A percentile compares a stretch with the other conserved stretches of the same genome.
Conservation (phyloP, 352 stramenopile genomes). For the Phytophthora brassicae region DNA sequence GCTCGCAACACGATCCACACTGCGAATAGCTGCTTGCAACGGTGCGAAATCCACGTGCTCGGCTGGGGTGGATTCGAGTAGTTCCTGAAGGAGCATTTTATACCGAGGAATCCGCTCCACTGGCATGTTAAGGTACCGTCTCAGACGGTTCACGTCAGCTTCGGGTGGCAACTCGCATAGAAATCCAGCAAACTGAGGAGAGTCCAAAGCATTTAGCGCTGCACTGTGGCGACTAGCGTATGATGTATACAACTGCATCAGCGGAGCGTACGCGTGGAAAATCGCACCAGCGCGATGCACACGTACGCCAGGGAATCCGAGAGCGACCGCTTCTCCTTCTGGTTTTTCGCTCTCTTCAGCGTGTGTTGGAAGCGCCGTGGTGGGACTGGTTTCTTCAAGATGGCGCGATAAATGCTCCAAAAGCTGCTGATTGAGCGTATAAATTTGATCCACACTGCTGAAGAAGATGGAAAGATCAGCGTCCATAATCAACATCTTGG, state of each 20-base stretch:
- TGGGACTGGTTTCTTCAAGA: slow-evolving; percentile 57
- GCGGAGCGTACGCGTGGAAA: slow-evolving; percentile 82
- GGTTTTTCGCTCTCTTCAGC: slow-evolving; percentile 2
- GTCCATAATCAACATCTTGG: slow-evolving; percentile 74
- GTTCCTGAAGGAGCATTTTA: slow-evolving; percentile 79
- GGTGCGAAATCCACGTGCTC: slow-evolving; percentile 77
- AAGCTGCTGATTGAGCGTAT: slow-evolving; percentile 86
- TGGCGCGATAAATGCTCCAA: slow-evolving; percentile 84
- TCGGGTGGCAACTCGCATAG: slow-evolving; percentile 72
- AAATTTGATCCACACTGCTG: slow-evolving; percentile 87
- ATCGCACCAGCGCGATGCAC: slow-evolving; percentile 67
- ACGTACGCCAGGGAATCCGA: slow-evolving; percentile 12
- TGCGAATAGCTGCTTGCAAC: slow-evolving; percentile 72
- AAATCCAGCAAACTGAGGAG: slow-evolving; percentile 72
- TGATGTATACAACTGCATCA: slow-evolving; percentile 86
- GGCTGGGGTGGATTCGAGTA: slow-evolving; percentile 62
- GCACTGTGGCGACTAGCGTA: slow-evolving; percentile 82
- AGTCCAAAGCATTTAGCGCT: slow-evolving; percentile 68
- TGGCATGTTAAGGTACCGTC: slow-evolving; percentile 85
- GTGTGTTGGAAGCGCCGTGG: slow-evolving; percentile 22
- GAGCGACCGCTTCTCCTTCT: slow-evolving; percentile 5
- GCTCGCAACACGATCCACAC: slow-evolving; percentile 69
- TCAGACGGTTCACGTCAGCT: slow-evolving; percentile 57
- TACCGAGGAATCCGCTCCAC: slow-evolving; percentile 87
- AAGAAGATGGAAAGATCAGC: slow-evolving; percentile 89